Evolutionary conservation across 306 rosid genomes (phyloP).

Genomic region (Rubus parviflorus): DNA sequence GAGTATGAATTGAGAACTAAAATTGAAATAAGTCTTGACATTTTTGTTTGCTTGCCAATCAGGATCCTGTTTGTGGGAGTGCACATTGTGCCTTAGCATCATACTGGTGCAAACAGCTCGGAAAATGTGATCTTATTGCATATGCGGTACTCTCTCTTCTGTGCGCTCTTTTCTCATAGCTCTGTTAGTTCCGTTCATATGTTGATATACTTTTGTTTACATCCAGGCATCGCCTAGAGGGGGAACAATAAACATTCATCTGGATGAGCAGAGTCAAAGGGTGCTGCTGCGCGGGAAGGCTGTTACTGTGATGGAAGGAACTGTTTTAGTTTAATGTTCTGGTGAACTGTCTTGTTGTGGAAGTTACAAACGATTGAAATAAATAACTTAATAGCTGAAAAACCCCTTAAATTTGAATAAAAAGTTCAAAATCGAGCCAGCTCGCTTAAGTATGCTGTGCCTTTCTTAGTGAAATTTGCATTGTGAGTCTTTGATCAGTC

Average conservation of each 20-base stretch:
- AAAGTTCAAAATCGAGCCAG: background rate
- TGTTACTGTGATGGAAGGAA: constrained; percentile 64
- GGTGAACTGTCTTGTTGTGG: background rate
- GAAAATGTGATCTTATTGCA: constrained; percentile 51
- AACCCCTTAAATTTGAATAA: background rate
- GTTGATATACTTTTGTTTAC: background rate
- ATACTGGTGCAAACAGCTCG: constrained; percentile 57
- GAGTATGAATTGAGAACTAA: background rate
- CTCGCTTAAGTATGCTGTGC: too few relatives aligned
- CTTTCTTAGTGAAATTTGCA: background rate
- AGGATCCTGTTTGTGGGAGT: constrained; percentile 68
- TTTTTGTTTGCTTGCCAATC: constrained; percentile 10
- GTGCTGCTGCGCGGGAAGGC: constrained; percentile 71
- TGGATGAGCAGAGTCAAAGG: constrained; percentile 58
- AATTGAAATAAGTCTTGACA: background rate
- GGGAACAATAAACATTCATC: constrained; percentile 54
- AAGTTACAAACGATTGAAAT: background rate
- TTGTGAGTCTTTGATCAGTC: background rate
- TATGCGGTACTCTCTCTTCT: constrained; percentile 38
- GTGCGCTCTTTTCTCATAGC: background rate
- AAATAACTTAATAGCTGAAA: background rate
- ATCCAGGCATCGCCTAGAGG: constrained; percentile 71
- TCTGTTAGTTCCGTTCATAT: background rate
- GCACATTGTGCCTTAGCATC: constrained; percentile 56
- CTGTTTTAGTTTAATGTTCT: constrained; percentile 42